phyloP scores from a whole-genome alignment of 148 eudicot species.

The Hydrangea macrophylla region DNA sequence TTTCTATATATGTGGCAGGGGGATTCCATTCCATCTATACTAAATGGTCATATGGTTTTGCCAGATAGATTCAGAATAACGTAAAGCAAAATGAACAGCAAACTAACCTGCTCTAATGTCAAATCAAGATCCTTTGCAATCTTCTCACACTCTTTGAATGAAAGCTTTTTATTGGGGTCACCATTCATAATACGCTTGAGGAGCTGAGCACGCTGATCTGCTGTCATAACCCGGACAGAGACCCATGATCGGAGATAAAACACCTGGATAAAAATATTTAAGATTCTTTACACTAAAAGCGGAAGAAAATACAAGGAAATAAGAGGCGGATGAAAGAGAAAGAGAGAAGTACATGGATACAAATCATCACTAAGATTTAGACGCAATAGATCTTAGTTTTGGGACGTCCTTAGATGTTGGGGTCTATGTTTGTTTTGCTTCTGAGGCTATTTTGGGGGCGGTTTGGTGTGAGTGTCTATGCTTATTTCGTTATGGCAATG shows the following conservation, averaged over 20 bases:
- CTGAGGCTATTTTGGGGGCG: no score
- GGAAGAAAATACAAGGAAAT: background rate
- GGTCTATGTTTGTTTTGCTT: no score
- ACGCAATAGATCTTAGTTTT: no score
- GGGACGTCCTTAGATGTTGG: no score
- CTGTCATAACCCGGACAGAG: conserved; percentile 75
- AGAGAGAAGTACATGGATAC: background rate
- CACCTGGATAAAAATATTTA: conserved; percentile 46
- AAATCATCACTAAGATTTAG: background rate
- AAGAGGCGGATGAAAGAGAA: background rate
- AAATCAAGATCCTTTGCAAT: conserved; percentile 82
- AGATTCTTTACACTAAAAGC: background rate
- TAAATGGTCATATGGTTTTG: background rate
- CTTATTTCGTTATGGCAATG: no score
- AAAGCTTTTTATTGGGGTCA: conserved; percentile 56
- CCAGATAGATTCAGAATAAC: conserved; percentile 2
- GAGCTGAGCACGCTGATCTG: conserved; percentile 84
- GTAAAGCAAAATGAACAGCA: conserved; percentile 4
- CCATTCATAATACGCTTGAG: conserved; percentile 59
- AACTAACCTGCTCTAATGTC: conserved; percentile 79
- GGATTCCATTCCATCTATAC: no score
- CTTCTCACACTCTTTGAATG: conserved; percentile 72
- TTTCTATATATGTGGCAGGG: no score
- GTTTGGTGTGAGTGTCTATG: no score
- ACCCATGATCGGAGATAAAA: conserved; percentile 78